Conservation (phyloP, 495 filamentous ascomycete genomes). For the Sordaria brevicollis region DNA sequence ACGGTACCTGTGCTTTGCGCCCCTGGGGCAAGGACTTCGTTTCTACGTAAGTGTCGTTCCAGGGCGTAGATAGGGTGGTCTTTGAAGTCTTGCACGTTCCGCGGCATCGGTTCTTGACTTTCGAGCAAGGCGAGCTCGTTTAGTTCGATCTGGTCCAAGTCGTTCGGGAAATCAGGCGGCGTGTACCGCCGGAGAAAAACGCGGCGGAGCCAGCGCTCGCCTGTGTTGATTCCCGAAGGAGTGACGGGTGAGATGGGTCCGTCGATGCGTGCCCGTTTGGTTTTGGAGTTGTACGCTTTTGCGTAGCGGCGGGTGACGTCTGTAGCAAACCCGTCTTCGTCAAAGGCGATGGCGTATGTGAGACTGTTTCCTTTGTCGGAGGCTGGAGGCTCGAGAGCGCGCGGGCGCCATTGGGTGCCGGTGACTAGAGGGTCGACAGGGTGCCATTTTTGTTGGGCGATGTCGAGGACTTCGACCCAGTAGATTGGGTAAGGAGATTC, state of each 20-base stretch:
- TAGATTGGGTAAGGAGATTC: slow-evolving; percentile 73
- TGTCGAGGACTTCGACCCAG: slow-evolving; percentile 88
- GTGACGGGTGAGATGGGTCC: slow-evolving; percentile 5
- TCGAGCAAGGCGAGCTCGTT: slow-evolving; percentile 61
- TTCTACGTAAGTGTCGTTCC: slow-evolving; percentile 72
- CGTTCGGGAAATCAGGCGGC: slow-evolving; percentile 36
- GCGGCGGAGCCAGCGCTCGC: slow-evolving; percentile 63
- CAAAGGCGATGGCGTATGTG: slow-evolving; percentile 79
- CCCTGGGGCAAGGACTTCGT: slow-evolving; percentile 65
- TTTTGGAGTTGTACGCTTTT: slow-evolving; percentile 82
- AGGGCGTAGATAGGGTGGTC: slow-evolving; percentile 85
- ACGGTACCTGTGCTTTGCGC: slow-evolving; percentile 69
- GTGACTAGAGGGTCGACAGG: slow-evolving; percentile 80
- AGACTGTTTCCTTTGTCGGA: slow-evolving; percentile 62
- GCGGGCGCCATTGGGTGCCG: slow-evolving; percentile 58
- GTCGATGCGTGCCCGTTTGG: slow-evolving; percentile 66
- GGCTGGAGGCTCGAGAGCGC: slow-evolving; percentile 66
- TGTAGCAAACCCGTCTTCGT: slow-evolving; percentile 55
- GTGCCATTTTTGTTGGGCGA: slow-evolving; percentile 80
- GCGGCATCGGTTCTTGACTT: slow-evolving; percentile 75
- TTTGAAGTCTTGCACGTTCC: slow-evolving; percentile 85
- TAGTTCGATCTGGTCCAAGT: slow-evolving; percentile 74
- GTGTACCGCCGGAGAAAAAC: slow-evolving; percentile 48
- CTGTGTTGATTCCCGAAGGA: slow-evolving; percentile 15
- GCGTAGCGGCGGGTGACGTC: slow-evolving; percentile 78